Percentiles rank a stretch among this genome's conserved stretches.
These are phyloP conservation scores for Entomortierella parvispora DNA, from an alignment of 192 early-diverging fungal species.

Conservation along the genomic window DNA sequence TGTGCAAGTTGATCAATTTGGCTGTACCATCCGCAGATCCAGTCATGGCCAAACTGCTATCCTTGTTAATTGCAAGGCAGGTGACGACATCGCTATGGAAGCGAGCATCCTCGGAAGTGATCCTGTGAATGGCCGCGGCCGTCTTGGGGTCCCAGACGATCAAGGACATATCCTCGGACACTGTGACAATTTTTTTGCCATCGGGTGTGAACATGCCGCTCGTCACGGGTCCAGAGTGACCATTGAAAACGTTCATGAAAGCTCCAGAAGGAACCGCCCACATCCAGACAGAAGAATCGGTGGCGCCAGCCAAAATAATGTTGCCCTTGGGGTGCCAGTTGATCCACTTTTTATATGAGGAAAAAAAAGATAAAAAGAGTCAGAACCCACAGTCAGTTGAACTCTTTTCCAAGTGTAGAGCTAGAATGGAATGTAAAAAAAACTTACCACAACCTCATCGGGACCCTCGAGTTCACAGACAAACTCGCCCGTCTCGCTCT, in stretches of 20 bases:
- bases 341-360: conserved; percentile 71
- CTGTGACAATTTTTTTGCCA: conserved; percentile 88
- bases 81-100: conserved; percentile 89
- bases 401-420: not conserved
- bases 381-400: not conserved
- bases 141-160: conserved; percentile 96
- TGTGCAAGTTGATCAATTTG: conserved; percentile 78
- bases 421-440: not conserved
- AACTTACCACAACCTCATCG: conserved; percentile 83
- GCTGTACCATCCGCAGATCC: conserved; percentile 85
- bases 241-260: conserved; percentile 95
- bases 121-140: conserved; percentile 72
- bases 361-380: not conserved
- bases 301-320: conserved; percentile 87
- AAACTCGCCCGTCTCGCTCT: conserved; percentile 67
- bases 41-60: conserved; percentile 81
- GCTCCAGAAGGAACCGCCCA: conserved; percentile 90
- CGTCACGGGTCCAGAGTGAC: conserved; percentile 85
- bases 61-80: conserved; percentile 75
- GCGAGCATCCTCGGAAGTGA: conserved; percentile 75
- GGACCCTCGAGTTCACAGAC: conserved; percentile 85
- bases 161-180: conserved; percentile 83
- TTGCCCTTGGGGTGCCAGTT: conserved; percentile 97
- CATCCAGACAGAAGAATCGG: conserved; percentile 96
- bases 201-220: conserved; percentile 92